Percentiles rank a stretch among this genome's conserved stretches.
Evolutionary conservation across 257 asterid species (phyloP).

Genomic region (Linderniella brevidens): DNA sequence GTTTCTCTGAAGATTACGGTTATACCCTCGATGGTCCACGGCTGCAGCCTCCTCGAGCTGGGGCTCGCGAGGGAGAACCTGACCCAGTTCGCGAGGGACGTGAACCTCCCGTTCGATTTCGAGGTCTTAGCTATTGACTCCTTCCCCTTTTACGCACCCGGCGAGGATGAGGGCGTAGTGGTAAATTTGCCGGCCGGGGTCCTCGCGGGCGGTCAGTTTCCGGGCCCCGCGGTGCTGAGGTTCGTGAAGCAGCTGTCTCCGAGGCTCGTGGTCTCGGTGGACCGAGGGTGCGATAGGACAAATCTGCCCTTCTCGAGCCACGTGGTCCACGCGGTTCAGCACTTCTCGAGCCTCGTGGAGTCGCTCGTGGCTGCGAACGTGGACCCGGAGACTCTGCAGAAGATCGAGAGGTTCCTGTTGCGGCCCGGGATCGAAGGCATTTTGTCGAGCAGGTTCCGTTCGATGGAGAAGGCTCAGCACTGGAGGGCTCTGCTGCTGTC

Average conservation of each 20-base stretch:
- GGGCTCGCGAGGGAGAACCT: constrained; percentile 65
- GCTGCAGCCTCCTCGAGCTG: constrained; percentile 73
- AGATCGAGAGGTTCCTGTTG: constrained; percentile 73
- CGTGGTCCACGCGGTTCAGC: constrained; percentile 66
- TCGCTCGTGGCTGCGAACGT: constrained; percentile 75
- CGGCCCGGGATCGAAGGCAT: constrained; percentile 67
- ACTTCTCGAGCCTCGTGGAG: constrained; percentile 58
- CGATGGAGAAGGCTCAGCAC: constrained; percentile 74
- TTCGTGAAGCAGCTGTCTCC: constrained; percentile 71
- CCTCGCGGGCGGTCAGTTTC: constrained; percentile 29
- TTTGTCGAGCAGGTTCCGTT: constrained; percentile 29
- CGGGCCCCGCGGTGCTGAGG: constrained; percentile 48
- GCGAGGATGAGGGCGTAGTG: constrained; percentile 54
- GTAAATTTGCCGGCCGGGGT: constrained; percentile 71
- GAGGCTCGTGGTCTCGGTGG: constrained; percentile 73
- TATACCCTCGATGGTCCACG: constrained; percentile 50
- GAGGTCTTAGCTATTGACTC: constrained; percentile 46
- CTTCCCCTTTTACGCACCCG: constrained; percentile 22
- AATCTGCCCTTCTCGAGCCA: constrained; percentile 86
- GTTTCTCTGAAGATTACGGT: constrained; percentile 64
- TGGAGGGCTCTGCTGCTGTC: constrained; percentile 80
- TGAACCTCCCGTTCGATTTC: constrained; percentile 56
- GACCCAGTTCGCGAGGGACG: constrained; percentile 57
- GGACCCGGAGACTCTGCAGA: constrained; percentile 59
- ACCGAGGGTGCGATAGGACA: constrained; percentile 75